Conservation (phyloP, 345 rosid genomes). For the Melaleuca alternifolia region DNA sequence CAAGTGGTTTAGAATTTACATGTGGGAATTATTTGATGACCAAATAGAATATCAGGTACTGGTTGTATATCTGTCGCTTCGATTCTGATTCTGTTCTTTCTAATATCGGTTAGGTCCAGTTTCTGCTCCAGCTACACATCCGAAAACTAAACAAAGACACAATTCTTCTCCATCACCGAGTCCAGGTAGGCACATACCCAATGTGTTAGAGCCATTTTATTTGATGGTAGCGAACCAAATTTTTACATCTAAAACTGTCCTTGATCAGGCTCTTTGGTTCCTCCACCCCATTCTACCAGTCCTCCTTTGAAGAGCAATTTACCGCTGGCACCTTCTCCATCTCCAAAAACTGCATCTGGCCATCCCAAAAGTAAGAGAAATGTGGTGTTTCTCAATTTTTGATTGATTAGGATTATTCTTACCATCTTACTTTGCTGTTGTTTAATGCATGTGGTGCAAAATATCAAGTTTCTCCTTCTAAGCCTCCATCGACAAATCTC, state of each 20-base stretch:
- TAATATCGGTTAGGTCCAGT: slow-evolving; percentile 25
- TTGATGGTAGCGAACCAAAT: neutral
- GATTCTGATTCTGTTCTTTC: neutral
- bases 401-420: neutral
- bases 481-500: slow-evolving; percentile 41
- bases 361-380: slow-evolving; percentile 24
- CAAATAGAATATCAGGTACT: neutral
- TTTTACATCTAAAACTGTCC: neutral
- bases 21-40: neutral
- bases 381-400: neutral
- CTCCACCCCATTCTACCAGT: slow-evolving; percentile 18
- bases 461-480: slow-evolving; percentile 30
- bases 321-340: slow-evolving; percentile 48
- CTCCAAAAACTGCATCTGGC: slow-evolving; percentile 28
- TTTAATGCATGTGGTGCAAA: slow-evolving; percentile 4
- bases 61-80: neutral
- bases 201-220: neutral
- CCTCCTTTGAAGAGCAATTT: slow-evolving; percentile 20
- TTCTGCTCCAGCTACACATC: slow-evolving; percentile 24
- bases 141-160: slow-evolving; percentile 16
- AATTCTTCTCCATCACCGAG: slow-evolving; percentile 35
- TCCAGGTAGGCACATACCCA: slow-evolving; percentile 27
- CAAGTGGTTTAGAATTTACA: neutral
- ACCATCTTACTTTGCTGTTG: slow-evolving; percentile 13
- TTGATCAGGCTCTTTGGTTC: slow-evolving; percentile 20